These are phyloP conservation scores for Quercus tomentella DNA, from an alignment of 331 rosid genomes.

Conservation along the genomic window DNA sequence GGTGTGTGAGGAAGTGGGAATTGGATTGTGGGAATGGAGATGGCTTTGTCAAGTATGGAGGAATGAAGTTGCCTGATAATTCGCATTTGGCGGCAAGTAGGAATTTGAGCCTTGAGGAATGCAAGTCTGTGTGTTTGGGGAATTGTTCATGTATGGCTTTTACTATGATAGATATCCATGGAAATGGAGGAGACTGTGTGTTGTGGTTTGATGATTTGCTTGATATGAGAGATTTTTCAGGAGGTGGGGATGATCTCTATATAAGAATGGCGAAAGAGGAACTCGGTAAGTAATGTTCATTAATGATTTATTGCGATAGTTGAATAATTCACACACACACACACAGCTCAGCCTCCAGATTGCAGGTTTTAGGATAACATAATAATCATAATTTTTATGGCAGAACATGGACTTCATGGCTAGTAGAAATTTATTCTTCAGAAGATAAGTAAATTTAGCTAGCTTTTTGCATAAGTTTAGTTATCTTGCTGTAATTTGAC, in stretches of 20 bases:
- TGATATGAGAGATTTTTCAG: conserved; percentile 17
- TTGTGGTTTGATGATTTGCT: conserved; percentile 25
- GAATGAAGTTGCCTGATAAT: conserved; percentile 27
- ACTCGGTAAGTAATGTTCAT: conserved; percentile 9
- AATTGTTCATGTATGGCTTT: conserved; percentile 30
- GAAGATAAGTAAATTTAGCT: neutral
- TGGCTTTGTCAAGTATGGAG: conserved; percentile 17
- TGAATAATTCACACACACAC: neutral
- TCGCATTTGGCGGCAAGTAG: conserved; percentile 3
- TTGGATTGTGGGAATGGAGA: conserved; percentile 24
- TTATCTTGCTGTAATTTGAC: neutral
- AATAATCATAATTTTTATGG: neutral
- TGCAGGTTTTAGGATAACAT: neutral
- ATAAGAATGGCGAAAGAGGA: conserved; percentile 26
- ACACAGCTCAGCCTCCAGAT: neutral
- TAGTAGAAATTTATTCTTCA: neutral
- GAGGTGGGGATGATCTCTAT: conserved; percentile 21
- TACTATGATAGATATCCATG: conserved; percentile 13
- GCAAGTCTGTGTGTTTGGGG: conserved; percentile 26
- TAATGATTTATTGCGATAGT: neutral
- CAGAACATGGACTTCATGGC: neutral
- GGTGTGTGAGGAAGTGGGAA: conserved; percentile 25
- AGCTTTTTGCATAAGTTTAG: neutral
- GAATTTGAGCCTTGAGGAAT: conserved; percentile 9
- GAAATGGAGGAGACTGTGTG: conserved; percentile 24